Percentiles rank a stretch among this genome's conserved stretches.
phyloP scores from a whole-genome alignment of 2,329 filamentous ascomycete species.

The Zalaria obscura region DNA sequence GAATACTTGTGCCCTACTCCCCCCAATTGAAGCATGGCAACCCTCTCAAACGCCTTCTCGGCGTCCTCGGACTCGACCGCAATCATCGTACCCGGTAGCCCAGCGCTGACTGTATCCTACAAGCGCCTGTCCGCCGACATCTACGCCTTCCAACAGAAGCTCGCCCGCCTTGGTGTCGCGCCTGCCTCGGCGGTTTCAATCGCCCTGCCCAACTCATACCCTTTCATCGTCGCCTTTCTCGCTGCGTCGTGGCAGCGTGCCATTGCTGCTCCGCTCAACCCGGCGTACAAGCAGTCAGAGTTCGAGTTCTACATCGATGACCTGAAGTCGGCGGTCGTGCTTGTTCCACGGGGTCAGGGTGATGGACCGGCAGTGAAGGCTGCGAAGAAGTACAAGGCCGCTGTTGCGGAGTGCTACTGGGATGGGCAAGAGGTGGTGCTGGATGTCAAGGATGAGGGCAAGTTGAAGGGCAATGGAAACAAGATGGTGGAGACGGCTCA shows the following conservation, averaged over 20 bases:
- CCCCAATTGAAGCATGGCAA: slow-evolving; percentile 30
- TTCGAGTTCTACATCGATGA: slow-evolving; percentile 91
- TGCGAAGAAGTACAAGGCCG: slow-evolving; percentile 64
- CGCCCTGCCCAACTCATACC: slow-evolving; percentile 70
- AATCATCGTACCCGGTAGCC: slow-evolving; percentile 58
- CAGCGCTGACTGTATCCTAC: slow-evolving; percentile 56
- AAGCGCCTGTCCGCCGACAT: slow-evolving; percentile 52
- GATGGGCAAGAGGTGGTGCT: slow-evolving; percentile 56
- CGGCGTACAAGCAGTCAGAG: slow-evolving; percentile 77
- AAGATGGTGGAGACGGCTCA: slow-evolving; percentile 40
- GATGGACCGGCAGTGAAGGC: slow-evolving; percentile 61
- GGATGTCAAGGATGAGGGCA: slow-evolving; percentile 64
- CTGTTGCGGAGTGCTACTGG: slow-evolving; percentile 80
- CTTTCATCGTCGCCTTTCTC: slow-evolving; percentile 77
- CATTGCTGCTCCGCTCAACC: slow-evolving; percentile 75
- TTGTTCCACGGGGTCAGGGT: slow-evolving; percentile 57
- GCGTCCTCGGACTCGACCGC: slow-evolving; percentile 40
- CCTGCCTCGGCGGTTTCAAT: slow-evolving; percentile 64
- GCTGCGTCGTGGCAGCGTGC: slow-evolving; percentile 74
- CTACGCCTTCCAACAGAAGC: slow-evolving; percentile 58
- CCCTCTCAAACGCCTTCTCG: slow-evolving; percentile 44
- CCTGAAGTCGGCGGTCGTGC: slow-evolving; percentile 61
- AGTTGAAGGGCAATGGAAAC: slow-evolving; percentile 39
- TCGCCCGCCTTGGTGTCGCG: slow-evolving; percentile 60
- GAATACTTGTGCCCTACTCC: too few species aligned